Evolutionary conservation across 192 early-diverging fungal species (phyloP), one percentile per base, ranked within the genome.

Genomic region (Podila minutissima): DNA sequence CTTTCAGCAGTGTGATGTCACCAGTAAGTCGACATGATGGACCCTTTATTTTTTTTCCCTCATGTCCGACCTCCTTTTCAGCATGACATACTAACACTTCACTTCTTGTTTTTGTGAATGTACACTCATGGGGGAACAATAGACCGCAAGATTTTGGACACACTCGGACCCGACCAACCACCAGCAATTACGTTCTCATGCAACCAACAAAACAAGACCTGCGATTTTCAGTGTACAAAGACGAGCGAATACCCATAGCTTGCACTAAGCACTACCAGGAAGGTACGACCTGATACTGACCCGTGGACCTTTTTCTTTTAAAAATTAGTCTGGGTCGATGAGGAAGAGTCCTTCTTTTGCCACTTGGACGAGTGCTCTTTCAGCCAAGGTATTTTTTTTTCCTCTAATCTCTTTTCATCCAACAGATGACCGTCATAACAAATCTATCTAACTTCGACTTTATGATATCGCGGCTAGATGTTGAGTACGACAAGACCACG

Each of bases 261-360:
- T 37, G 4, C 35, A 37, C 35, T 8, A 11, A 2, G 10, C 35
- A 37, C 35, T 46, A 1, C 12, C 12, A 8, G 3, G 12, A 46
- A 4, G 11, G 15, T 15, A 17, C 8, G 15, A 46, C 41, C 41
- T 17, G 4, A 46, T 46, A 46, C 41, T 46, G 41, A 46, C 41
- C 38, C 41, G 2, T 46, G 41, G 41, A 15, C 13, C 41, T 13
- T 46, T 17, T 9, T 17, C 35, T 37, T 50, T 20, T 65, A 22
- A n/a, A 32, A 15, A 11, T 28, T 62, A 87, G 86, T 96, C 73
- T 96, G 95, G 95, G 88, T 91, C 7, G 93, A 89, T 62, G 90
- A 91, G 58, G 83, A 86, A 32, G 93, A 96, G 73, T 92, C 93
- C 32, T 96, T 96, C 82, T 96, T 90, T 71, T 96, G 95, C 72